phyloP scores from a whole-genome alignment of 1,139 yeast genomes.

The Magnusiomyces tetraspermus region DNA sequence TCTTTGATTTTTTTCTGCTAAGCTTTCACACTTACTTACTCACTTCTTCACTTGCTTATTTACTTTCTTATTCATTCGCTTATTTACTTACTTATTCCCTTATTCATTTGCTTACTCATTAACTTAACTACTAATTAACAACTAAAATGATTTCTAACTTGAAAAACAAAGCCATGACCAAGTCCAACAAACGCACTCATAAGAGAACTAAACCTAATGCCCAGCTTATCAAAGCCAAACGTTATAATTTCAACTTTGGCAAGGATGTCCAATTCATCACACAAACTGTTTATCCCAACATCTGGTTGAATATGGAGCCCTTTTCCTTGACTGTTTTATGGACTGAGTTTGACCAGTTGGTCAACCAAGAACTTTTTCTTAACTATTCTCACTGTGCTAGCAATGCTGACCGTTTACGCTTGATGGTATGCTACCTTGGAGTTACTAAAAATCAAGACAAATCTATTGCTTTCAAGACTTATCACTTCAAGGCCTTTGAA shows the following conservation, averaged over 20 bases:
- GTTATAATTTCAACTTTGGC: neutral
- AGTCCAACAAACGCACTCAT: neutral
- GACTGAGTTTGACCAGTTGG: neutral
- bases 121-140: no score
- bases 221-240: neutral
- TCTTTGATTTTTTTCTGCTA: no score
- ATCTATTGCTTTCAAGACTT: neutral
- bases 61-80: no score
- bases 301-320: neutral
- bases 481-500: conserved; percentile 1
- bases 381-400: neutral
- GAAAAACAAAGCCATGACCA: no score
- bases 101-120: no score
- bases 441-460: conserved; percentile 7
- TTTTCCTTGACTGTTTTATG: neutral
- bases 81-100: no score
- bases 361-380: neutral
- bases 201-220: neutral
- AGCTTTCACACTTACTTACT: no score
- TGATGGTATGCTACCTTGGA: conserved; percentile 7
- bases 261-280: neutral
- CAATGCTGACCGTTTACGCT: neutral
- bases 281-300: neutral
- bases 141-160: neutral
- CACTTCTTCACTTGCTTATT: no score